These are phyloP conservation scores for Fusarium marasasianum DNA, from an alignment of 2,329 filamentous ascomycete species.

Conservation along the genomic window DNA sequence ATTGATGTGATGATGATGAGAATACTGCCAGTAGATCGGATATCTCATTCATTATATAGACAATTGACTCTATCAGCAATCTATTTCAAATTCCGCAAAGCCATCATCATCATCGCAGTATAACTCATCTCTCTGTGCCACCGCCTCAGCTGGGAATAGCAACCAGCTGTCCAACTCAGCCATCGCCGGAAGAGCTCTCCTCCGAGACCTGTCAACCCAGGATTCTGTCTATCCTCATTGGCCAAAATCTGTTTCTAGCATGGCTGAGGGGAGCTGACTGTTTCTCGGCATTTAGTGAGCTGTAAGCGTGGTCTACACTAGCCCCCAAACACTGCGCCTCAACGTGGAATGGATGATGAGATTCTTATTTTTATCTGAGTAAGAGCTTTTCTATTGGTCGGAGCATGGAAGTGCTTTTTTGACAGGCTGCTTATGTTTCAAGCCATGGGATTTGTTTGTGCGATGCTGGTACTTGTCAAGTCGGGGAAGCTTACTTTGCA, in stretches of 20 bases:
- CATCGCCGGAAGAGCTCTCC: conserved; percentile 7
- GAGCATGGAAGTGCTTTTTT: not conserved
- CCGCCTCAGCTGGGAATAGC: conserved; percentile 27
- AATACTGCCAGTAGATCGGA: conserved; percentile 9
- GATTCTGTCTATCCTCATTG: not conserved
- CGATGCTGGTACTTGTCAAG: not conserved
- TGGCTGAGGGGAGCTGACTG: conserved; percentile 30
- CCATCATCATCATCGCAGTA: not conserved
- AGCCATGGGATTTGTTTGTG: not conserved
- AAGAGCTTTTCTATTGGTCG: not conserved
- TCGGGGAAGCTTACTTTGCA: not conserved
- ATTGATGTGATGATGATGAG: conserved; percentile 28
- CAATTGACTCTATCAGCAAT: not conserved
- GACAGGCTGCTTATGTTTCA: not conserved
- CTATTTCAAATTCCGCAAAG: not conserved
- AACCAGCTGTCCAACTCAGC: conserved; percentile 25
- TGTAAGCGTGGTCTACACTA: conserved; percentile 27
- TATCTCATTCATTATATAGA: conserved; percentile 38
- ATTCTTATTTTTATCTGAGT: conserved; percentile 12
- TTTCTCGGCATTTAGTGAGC: not conserved
- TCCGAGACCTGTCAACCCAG: conserved; percentile 4
- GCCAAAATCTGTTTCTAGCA: not conserved
- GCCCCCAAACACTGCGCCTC: conserved; percentile 33
- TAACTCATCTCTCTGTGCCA: conserved; percentile 4
- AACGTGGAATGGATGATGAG: not conserved